phyloP scores from a whole-genome alignment of 73 alveolate species.

The Diophrys sp. region DNA sequence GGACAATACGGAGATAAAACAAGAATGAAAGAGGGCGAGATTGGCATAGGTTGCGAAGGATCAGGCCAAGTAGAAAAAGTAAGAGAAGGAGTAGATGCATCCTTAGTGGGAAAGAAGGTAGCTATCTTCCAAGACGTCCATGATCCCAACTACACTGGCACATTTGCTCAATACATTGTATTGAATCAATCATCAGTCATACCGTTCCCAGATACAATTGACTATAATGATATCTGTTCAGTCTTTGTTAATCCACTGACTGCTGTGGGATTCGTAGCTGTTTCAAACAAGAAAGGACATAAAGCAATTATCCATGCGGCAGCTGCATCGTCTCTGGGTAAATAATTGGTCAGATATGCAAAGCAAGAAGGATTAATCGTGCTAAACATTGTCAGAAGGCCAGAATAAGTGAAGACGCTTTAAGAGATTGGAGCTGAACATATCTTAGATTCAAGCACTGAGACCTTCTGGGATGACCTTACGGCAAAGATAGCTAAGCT shows the following conservation, averaged over 20 bases:
- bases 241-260: slow-evolving; percentile 74
- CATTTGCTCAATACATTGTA: slow-evolving; percentile 73
- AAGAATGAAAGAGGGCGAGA: neutral
- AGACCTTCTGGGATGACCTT: slow-evolving; percentile 34
- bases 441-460: slow-evolving; percentile 34
- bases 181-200: slow-evolving; percentile 34
- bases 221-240: slow-evolving; percentile 50
- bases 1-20: slow-evolving; percentile 36
- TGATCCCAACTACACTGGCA: slow-evolving; percentile 25
- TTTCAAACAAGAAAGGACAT: slow-evolving; percentile 28
- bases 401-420: slow-evolving; percentile 43
- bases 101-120: slow-evolving; percentile 60
- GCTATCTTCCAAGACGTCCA: slow-evolving; percentile 43
- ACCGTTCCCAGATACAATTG: slow-evolving; percentile 37
- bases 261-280: slow-evolving; percentile 58
- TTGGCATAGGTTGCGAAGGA: slow-evolving; percentile 53
- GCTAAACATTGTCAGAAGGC: slow-evolving; percentile 61
- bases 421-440: slow-evolving; percentile 48
- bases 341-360: slow-evolving; percentile 25
- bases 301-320: slow-evolving; percentile 51
- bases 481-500: slow-evolving; percentile 17
- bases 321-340: slow-evolving; percentile 55
- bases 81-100: slow-evolving; percentile 53
- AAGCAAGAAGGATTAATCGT: slow-evolving; percentile 26
- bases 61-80: slow-evolving; percentile 37